A percentile compares a stretch with the other conserved stretches of the same genome.
These are phyloP conservation scores for Aspergillus japonicus DNA, from an alignment of 2,329 filamentous ascomycete genomes.

Conservation along the genomic window DNA sequence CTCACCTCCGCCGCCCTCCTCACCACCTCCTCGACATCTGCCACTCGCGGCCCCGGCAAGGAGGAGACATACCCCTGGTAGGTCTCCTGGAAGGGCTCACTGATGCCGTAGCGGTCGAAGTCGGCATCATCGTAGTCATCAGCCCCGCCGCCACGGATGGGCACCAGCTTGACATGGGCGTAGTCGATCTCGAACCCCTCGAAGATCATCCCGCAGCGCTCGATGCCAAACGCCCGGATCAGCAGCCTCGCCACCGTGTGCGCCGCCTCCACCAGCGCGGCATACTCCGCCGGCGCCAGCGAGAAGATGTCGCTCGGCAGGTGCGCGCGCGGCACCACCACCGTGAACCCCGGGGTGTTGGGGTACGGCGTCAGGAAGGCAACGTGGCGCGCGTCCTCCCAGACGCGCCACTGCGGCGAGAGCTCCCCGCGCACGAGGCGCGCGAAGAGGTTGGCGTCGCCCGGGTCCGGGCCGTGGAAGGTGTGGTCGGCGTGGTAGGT, in stretches of 20 bases:
- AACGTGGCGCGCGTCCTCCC: slow-evolving; percentile 3
- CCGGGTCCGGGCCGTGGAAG: not conserved
- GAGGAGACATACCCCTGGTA: slow-evolving; percentile 6
- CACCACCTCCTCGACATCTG: not conserved
- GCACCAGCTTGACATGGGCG: slow-evolving; percentile 8
- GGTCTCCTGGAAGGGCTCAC: not conserved
- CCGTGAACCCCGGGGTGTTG: slow-evolving; percentile 5
- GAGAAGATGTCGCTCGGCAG: slow-evolving; percentile 3
- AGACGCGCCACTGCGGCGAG: slow-evolving; percentile 4
- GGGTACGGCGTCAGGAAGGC: slow-evolving; percentile 7
- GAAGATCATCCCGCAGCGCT: slow-evolving; percentile 8
- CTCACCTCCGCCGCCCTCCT: not conserved
- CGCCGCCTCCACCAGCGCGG: not conserved
- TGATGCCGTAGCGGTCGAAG: not conserved
- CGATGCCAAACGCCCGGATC: not conserved
- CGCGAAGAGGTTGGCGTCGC: slow-evolving; percentile 2
- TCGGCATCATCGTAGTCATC: not conserved
- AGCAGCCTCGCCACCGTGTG: not conserved
- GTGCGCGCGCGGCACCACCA: slow-evolving; percentile 3
- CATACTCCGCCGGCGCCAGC: not conserved
- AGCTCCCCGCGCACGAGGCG: not conserved
- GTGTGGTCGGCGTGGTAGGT: not conserved
- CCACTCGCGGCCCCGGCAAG: slow-evolving; percentile 1
- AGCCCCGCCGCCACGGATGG: not conserved
- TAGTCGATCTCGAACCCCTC: slow-evolving; percentile 10